These are phyloP conservation scores for Ganoderma boninense DNA, from an alignment of 1,284 basidiomycete species.

Conservation along the genomic window DNA sequence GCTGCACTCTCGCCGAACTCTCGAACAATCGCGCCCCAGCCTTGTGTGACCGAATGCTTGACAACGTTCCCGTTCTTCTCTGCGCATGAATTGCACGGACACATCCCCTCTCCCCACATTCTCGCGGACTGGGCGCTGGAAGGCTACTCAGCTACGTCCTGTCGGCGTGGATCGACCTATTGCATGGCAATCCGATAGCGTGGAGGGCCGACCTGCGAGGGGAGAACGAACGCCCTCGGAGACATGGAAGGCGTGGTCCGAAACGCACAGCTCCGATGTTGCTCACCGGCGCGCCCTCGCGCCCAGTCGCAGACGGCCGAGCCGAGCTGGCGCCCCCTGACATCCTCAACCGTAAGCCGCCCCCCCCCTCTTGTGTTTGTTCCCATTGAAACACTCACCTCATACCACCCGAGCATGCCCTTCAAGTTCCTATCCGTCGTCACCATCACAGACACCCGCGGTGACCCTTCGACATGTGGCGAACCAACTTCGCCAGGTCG, in stretches of 20 bases:
- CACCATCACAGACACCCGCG: slow-evolving; percentile 28
- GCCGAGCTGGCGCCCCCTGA: slow-evolving; percentile 36
- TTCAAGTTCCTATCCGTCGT: slow-evolving; percentile 37
- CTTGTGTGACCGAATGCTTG: not conserved
- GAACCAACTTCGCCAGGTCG: slow-evolving; percentile 30
- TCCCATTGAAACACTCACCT: not conserved
- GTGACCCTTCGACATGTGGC: slow-evolving; percentile 42
- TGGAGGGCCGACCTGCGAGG: slow-evolving; percentile 22
- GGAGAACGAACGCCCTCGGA: slow-evolving; percentile 21
- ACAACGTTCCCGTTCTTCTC: not conserved
- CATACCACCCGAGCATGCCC: slow-evolving; percentile 10
- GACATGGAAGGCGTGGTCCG: slow-evolving; percentile 27
- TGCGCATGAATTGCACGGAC: not conserved
- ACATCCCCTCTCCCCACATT: slow-evolving; percentile 9
- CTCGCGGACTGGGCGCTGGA: slow-evolving; percentile 27
- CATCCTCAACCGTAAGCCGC: slow-evolving; percentile 33
- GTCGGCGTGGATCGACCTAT: slow-evolving; percentile 18
- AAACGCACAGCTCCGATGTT: slow-evolving; percentile 38
- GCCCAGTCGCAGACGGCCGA: slow-evolving; percentile 39
- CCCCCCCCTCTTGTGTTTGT: not conserved
- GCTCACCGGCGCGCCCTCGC: slow-evolving; percentile 35
- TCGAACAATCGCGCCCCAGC: not conserved
- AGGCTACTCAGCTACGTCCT: slow-evolving; percentile 19
- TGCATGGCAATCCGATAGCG: slow-evolving; percentile 24
- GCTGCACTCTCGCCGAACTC: not conserved